Conservation (phyloP, 257 asterid genomes). For the Verbascum thapsus region DNA sequence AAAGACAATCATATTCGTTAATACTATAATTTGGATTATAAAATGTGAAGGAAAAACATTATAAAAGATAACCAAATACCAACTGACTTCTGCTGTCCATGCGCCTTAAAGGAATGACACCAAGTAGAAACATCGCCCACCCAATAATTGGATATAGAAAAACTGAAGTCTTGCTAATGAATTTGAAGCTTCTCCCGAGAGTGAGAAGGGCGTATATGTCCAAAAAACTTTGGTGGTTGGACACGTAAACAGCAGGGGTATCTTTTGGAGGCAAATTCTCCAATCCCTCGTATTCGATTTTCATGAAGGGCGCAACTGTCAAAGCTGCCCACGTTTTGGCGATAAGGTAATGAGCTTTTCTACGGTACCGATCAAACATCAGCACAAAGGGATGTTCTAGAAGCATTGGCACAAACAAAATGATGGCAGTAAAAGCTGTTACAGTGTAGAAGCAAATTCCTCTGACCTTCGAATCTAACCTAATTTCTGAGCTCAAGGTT, state of each 20-base stretch:
- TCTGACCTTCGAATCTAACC: constrained; percentile 62
- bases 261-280: constrained; percentile 74
- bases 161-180: constrained; percentile 93
- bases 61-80: constrained; percentile 45
- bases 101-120: constrained; percentile 91
- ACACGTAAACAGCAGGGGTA: constrained; percentile 86
- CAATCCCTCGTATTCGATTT: constrained; percentile 77
- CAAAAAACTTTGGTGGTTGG: constrained; percentile 96
- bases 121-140: constrained; percentile 96
- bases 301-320: constrained; percentile 70
- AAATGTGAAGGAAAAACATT: constrained; percentile 15
- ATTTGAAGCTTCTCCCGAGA: constrained; percentile 86
- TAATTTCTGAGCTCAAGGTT: constrained; percentile 52
- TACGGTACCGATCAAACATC: constrained; percentile 72
- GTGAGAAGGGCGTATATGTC: constrained; percentile 91
- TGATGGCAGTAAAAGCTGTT: constrained; percentile 67
- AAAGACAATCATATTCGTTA: constrained; percentile 7
- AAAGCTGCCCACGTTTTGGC: constrained; percentile 82
- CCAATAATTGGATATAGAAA: constrained; percentile 91
- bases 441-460: constrained; percentile 75
- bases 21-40: constrained; percentile 5
- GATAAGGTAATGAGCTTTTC: constrained; percentile 71
- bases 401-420: constrained; percentile 72
- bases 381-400: constrained; percentile 84
- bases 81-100: constrained; percentile 93